Base-by-base conservation (phyloP, 2,329 filamentous ascomycete species). In the Aspergillus ustus region DNA sequence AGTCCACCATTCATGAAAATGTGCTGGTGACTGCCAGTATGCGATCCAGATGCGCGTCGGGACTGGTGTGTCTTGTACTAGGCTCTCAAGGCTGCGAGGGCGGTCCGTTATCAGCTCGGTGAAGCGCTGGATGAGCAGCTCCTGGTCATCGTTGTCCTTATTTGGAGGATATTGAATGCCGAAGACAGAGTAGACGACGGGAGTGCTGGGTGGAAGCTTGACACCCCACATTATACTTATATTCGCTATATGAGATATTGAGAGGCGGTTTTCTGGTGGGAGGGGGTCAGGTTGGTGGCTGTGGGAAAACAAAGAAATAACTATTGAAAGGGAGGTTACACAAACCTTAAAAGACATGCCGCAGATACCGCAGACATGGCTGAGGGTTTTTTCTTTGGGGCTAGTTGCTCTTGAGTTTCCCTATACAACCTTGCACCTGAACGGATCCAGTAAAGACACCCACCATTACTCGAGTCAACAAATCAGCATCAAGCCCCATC, bases 21-120 rank as follows among this genome's bases (percentile, higher is more conserved):
- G 8, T 0, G 55, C 4, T 6, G 1, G 20, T 2, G 62, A 60
- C 8, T 52, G 55, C 65, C 67, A 67, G 37, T 64, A 67, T 19
- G 61, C 37, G 11, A 70, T 55, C 55, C 64, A 64, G 22, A 67
- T 45, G n/a, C 52, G 52, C 2, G 63, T 63, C 22, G 19, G 58
- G 6, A 54, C 40, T 9, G 77, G 78, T 8, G 48, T 40, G 34
- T 63, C 56, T 57, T 68, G 66, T 8, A 51, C 28, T 9, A 68
- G 40, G 20, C 44, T 37, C 20, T 63, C 59, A 43, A 59, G 57
- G 52, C 62, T 49, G 8, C 52, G n/a, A 11, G 59, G 31, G 13
- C 61, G 43, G 44, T 34, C 15, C 15, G 55, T 29, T 17, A 67
- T 46, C 8, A 66, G 56, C 31, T 15, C 2, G 17, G 56, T 37